These are phyloP conservation scores for Hanseniaspora jakobsenii DNA, from an alignment of 805 yeast species.

Conservation along the genomic window DNA sequence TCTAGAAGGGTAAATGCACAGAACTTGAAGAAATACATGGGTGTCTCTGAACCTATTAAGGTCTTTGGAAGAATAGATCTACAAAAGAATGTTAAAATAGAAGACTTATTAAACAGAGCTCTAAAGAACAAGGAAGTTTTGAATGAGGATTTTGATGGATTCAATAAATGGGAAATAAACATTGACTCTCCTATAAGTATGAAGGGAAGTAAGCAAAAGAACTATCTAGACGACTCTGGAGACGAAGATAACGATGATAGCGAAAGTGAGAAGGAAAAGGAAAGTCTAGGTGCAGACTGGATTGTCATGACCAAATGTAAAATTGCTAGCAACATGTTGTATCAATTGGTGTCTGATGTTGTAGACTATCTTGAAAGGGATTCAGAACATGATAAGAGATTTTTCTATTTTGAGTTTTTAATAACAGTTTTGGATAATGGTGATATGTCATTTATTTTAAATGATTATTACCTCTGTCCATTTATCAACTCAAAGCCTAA, in stretches of 20 bases:
- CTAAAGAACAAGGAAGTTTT: background rate
- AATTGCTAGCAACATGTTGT: slow-evolving; percentile 11
- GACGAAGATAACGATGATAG: background rate
- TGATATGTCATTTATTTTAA: slow-evolving; percentile 8
- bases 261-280: background rate
- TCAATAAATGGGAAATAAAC: slow-evolving; percentile 11
- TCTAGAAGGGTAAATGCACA: slow-evolving; percentile 15
- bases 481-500: slow-evolving; percentile 10
- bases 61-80: slow-evolving; percentile 14
- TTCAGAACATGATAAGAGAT: slow-evolving; percentile 3
- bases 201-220: background rate
- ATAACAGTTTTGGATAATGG: slow-evolving; percentile 14
- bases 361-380: slow-evolving; percentile 7
- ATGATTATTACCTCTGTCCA: slow-evolving; percentile 12
- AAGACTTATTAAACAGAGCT: slow-evolving; percentile 5
- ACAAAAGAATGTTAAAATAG: slow-evolving; percentile 10
- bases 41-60: slow-evolving; percentile 13
- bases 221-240: slow-evolving; percentile 2
- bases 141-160: slow-evolving; percentile 9
- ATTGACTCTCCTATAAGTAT: slow-evolving; percentile 10
- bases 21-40: slow-evolving; percentile 10
- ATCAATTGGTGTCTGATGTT: slow-evolving; percentile 3
- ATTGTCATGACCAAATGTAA: slow-evolving; percentile 12
- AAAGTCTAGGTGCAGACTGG: slow-evolving; percentile 11
- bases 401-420: slow-evolving; percentile 14